A percentile compares a stretch with the other conserved stretches of the same genome.
Conservation (phyloP, 176 grass and related monocot species). For the Bolboschoenus planiculmis region DNA sequence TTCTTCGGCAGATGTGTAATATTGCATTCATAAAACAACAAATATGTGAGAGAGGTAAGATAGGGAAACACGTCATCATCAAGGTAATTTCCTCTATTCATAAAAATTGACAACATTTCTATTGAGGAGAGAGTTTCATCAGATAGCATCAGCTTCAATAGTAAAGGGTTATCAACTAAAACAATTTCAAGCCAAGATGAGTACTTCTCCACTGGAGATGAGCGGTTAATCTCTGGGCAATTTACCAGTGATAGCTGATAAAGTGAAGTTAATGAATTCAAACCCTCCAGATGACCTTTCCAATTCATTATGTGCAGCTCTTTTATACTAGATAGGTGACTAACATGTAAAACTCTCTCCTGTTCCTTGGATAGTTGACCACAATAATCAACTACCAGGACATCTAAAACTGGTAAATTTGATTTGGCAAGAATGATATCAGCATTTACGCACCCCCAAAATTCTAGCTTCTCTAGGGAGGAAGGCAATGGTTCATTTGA, state of each 20-base stretch:
- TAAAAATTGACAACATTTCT: neutral
- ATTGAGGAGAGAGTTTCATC: neutral
- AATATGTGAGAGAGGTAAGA: neutral
- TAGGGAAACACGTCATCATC: neutral
- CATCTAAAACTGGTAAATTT: neutral
- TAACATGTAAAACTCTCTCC: neutral
- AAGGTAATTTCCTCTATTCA: neutral
- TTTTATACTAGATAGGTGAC: neutral
- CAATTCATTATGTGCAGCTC: neutral
- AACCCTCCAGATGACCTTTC: neutral
- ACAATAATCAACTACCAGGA: too few species aligned
- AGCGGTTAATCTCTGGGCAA: too few species aligned
- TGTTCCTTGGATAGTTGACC: too few species aligned
- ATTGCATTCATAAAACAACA: neutral
- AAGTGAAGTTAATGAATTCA: neutral
- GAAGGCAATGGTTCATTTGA: neutral
- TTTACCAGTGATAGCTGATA: fast-evolving
- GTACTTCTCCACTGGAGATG: neutral
- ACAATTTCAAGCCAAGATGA: neutral
- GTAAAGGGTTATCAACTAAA: neutral
- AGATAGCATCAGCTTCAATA: neutral
- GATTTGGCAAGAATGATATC: neutral
- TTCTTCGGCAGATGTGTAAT: neutral
- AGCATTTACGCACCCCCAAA: neutral
- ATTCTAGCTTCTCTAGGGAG: neutral